A percentile compares a stretch with the other conserved stretches of the same genome.
Evolutionary conservation across 129 eudicot species (phyloP).

Genomic region (Pseudognaphalium luteoalbum): DNA sequence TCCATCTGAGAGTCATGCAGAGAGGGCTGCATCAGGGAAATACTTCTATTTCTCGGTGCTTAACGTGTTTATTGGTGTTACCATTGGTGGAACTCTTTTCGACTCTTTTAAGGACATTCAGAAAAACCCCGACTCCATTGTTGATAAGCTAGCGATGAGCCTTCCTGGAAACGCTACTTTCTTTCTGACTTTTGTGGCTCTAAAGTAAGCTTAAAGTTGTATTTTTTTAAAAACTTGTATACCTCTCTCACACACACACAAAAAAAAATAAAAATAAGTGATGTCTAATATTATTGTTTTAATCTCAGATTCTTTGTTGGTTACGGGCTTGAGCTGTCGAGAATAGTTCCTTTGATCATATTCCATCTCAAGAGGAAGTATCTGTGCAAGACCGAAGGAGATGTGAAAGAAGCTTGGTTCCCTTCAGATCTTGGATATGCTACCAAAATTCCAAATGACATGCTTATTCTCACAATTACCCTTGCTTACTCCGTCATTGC

Average conservation of each 20-base stretch:
- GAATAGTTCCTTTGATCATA: constrained; percentile 75
- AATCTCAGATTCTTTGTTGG: constrained; percentile 86
- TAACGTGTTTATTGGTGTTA: constrained; percentile 89
- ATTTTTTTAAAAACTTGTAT: not conserved
- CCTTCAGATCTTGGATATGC: constrained; percentile 86
- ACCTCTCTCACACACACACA: too few relatives aligned
- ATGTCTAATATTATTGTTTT: not conserved
- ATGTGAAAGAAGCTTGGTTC: constrained; percentile 77
- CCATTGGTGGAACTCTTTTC: constrained; percentile 70
- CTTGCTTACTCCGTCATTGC: constrained; percentile 84
- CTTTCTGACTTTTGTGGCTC: constrained; percentile 91
- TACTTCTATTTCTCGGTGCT: constrained; percentile 78
- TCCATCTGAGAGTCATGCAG: constrained; percentile 69
- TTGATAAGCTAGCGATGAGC: constrained; percentile 49
- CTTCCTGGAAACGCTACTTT: constrained; percentile 92
- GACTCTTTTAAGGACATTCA: constrained; percentile 46
- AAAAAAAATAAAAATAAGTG: too few relatives aligned
- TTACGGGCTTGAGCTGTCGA: constrained; percentile 88
- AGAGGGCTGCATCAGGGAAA: constrained; percentile 90
- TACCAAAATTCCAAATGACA: constrained; percentile 71
- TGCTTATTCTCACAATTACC: constrained; percentile 71
- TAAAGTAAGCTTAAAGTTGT: constrained; percentile 59
- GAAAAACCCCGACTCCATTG: constrained; percentile 44
- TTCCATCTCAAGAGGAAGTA: constrained; percentile 75
- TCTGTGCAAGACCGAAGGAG: constrained; percentile 78